Conservation (phyloP, 345 rosid genomes). For the Heritiera fomes region DNA sequence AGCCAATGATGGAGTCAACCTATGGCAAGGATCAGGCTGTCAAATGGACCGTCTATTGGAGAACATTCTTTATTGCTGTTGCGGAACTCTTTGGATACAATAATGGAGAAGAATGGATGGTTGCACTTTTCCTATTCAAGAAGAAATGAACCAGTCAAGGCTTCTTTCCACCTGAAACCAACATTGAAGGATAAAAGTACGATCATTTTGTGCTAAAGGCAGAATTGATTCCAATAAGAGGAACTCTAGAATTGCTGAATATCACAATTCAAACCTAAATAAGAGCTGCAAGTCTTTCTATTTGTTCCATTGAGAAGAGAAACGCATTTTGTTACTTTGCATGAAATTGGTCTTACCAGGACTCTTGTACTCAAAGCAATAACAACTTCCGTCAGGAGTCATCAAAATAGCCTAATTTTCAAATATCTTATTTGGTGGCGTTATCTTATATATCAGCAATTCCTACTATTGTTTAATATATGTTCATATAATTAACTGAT, state of each 20-base stretch:
- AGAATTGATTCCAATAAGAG: neutral
- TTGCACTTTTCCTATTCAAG: constrained; percentile 68
- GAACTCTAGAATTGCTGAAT: neutral
- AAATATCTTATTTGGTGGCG: neutral
- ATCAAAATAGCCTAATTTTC: neutral
- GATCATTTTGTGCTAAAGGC: neutral
- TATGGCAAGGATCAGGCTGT: constrained; percentile 76
- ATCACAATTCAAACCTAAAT: neutral
- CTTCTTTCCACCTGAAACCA: neutral
- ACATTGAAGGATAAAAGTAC: neutral
- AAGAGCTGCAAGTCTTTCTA: neutral
- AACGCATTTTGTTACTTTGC: neutral
- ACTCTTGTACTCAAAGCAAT: neutral
- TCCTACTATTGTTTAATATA: neutral
- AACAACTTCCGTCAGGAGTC: neutral
- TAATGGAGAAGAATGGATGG: constrained; percentile 92
- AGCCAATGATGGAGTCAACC: constrained; percentile 71
- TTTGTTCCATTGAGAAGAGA: neutral
- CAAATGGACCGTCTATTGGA: constrained; percentile 90
- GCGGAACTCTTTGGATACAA: constrained; percentile 87
- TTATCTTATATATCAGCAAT: neutral
- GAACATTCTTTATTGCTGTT: constrained; percentile 78
- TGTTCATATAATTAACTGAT: neutral
- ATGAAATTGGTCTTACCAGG: neutral
- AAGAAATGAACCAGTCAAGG: constrained; percentile 50